These are phyloP conservation scores for Chlorella vulgaris DNA, from an alignment of 139 green algal species.

Conservation along the genomic window DNA sequence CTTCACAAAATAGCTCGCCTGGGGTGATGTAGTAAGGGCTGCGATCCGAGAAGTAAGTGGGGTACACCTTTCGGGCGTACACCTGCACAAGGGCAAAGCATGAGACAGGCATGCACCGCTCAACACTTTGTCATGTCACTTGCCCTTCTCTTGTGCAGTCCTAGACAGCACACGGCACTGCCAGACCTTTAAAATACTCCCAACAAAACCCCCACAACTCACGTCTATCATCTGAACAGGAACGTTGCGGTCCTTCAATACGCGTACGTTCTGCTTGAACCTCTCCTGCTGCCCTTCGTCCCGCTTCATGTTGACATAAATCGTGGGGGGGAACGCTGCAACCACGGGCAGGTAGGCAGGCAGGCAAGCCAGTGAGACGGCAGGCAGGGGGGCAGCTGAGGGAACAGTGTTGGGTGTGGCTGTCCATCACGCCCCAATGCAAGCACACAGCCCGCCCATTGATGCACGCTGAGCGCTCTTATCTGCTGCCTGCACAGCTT, in stretches of 20 bases:
- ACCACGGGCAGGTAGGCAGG: no score
- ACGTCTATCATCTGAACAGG: conserved; percentile 5
- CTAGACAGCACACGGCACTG: neutral
- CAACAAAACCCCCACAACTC: neutral
- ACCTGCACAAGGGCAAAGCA: neutral
- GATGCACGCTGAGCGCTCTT: neutral
- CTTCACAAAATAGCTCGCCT: no score
- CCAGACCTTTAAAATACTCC: no score
- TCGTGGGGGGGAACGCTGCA: conserved; percentile 20
- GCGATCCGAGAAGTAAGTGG: conserved; percentile 22
- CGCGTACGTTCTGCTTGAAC: neutral
- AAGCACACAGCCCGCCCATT: neutral
- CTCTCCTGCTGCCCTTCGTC: neutral
- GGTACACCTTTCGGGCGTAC: conserved; percentile 6
- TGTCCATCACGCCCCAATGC: no score
- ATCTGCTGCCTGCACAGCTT: neutral
- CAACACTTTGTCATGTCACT: neutral
- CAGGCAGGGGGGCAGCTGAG: neutral
- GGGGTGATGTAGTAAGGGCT: neutral
- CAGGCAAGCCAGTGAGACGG: neutral
- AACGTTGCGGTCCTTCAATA: neutral
- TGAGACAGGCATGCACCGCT: neutral
- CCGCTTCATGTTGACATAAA: conserved; percentile 1
- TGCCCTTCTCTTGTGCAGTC: no score
- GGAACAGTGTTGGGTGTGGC: no score